Conservation (phyloP, 805 yeast genomes). For the Schwanniomyces sp. region DNA sequence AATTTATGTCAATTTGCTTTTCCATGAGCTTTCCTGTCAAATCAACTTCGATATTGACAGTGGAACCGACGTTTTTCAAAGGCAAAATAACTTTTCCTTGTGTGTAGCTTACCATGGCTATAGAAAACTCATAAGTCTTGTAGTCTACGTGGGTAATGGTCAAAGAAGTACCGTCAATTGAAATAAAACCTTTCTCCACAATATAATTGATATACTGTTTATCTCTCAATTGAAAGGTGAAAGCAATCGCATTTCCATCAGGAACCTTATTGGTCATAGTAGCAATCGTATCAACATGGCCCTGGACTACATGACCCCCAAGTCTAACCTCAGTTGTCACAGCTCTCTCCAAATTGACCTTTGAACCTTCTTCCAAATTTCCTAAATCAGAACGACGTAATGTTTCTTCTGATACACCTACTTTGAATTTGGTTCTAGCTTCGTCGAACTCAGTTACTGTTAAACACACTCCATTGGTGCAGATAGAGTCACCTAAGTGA, state of each 20-base stretch:
- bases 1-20: conserved; percentile 67
- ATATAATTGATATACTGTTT: conserved; percentile 63
- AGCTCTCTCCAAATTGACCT: conserved; percentile 91
- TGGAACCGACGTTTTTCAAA: conserved; percentile 56
- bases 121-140: conserved; percentile 56
- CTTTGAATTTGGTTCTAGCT: conserved; percentile 59
- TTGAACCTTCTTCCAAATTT: conserved; percentile 50
- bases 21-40: conserved; percentile 89
- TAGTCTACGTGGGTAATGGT: conserved; percentile 83
- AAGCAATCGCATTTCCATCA: conserved; percentile 77
- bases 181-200: conserved; percentile 93
- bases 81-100: conserved; percentile 80
- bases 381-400: conserved; percentile 79
- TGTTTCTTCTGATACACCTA: conserved; percentile 93
- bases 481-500: conserved; percentile 91
- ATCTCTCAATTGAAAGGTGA: conserved; percentile 73
- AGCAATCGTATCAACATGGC: conserved; percentile 93
- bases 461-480: conserved; percentile 85
- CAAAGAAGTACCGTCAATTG: conserved; percentile 89
- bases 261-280: conserved; percentile 48
- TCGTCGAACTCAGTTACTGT: conserved; percentile 82
- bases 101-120: conserved; percentile 90
- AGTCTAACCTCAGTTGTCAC: conserved; percentile 78
- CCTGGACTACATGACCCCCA: conserved; percentile 98
- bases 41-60: conserved; percentile 92